Conservation (phyloP, 306 rosid genomes). For the Arachis stenosperma region DNA sequence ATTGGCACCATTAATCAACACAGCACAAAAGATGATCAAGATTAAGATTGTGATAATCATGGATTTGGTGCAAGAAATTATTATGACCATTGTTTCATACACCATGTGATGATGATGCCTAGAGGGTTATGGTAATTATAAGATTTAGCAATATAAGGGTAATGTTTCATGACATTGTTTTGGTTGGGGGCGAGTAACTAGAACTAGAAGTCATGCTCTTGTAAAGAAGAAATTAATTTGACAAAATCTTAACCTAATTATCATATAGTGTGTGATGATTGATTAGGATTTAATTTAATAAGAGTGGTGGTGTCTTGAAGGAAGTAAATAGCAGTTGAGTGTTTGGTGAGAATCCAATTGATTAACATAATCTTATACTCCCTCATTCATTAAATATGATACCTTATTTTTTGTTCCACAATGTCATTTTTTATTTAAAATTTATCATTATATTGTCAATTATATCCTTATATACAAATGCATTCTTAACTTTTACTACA, state of each 20-base stretch:
- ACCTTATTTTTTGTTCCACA: too few relatives aligned
- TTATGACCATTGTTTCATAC: conserved; percentile 20
- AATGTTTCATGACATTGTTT: conserved; percentile 39
- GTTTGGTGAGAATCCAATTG: conserved; percentile 5
- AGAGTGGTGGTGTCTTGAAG: conserved; percentile 37
- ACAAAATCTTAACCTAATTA: conserved; percentile 35
- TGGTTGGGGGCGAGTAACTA: conserved; percentile 20
- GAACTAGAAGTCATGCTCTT: conserved; percentile 42
- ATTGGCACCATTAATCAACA: conserved; percentile 35
- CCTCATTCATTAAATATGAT: too few relatives aligned
- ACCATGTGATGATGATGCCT: conserved; percentile 21
- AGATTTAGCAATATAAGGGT: not conserved
- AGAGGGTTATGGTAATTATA: conserved; percentile 23
- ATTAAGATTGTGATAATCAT: conserved; percentile 32
- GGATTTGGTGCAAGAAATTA: conserved; percentile 13
- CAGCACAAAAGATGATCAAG: conserved; percentile 27
- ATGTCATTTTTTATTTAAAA: too few relatives aligned
- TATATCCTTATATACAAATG: too few relatives aligned
- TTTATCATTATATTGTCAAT: too few relatives aligned
- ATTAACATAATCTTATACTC: too few relatives aligned
- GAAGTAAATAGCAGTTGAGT: conserved; percentile 5
- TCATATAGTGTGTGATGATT: not conserved
- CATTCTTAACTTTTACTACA: too few relatives aligned
- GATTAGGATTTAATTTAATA: not conserved
- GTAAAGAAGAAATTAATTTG: conserved; percentile 29